A percentile compares a stretch with the other conserved stretches of the same genome.
Conservation (phyloP, 768 basidiomycete genomes). For the Boletales sp. region DNA sequence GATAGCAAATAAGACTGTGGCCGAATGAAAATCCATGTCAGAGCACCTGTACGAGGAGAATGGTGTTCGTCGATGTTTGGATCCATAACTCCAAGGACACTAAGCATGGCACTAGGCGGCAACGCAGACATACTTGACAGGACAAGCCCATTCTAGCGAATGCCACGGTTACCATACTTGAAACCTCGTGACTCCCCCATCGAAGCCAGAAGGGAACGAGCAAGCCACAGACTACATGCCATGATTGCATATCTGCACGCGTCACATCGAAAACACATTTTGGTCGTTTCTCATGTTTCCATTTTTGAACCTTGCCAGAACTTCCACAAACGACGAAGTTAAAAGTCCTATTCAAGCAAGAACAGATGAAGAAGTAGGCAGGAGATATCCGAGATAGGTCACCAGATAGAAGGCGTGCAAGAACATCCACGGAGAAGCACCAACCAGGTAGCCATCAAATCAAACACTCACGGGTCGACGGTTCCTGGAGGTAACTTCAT, state of each 20-base stretch:
- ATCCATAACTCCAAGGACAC: no score
- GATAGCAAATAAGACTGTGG: no score
- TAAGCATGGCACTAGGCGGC: no score
- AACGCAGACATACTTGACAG: no score
- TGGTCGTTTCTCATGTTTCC: neutral
- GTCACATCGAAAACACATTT: neutral
- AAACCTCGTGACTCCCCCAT: neutral
- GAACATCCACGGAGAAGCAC: neutral
- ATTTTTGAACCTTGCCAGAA: neutral
- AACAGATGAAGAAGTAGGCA: neutral
- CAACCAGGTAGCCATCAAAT: neutral
- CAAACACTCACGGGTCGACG: neutral
- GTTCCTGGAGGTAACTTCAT: neutral
- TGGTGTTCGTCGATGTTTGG: no score
- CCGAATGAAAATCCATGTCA: no score
- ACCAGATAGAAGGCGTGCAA: neutral
- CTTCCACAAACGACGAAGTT: neutral
- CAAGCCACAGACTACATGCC: no score
- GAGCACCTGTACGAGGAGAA: no score
- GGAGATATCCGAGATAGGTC: neutral
- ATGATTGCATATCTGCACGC: neutral
- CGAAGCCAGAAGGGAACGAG: neutral
- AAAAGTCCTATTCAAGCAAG: neutral
- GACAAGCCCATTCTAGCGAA: no score
- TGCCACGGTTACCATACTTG: no score